These are phyloP conservation scores for Carex scoparia DNA, from an alignment of 176 grass and related monocot genomes.

Conservation along the genomic window DNA sequence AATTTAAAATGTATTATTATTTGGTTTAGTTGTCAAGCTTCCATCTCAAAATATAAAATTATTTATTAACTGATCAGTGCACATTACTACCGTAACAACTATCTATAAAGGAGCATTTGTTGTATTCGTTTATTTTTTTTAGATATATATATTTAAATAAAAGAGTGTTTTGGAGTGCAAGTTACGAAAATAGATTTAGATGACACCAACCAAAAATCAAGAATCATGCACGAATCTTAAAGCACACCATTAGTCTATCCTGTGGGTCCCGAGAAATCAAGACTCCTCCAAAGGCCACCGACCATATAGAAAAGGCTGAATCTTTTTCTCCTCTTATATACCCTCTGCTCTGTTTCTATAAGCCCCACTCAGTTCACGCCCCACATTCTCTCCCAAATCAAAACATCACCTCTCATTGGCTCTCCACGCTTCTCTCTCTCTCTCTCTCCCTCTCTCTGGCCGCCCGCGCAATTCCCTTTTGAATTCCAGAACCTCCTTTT, in stretches of 20 bases:
- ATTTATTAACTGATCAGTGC: no score
- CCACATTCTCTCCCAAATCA: conserved; percentile 27
- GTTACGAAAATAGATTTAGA: conserved; percentile 31
- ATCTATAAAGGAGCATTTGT: not conserved
- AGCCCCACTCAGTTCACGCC: conserved; percentile 27
- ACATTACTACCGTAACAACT: no score
- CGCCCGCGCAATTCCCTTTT: conserved; percentile 38
- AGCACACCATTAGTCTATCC: conserved; percentile 28
- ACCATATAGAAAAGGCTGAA: conserved; percentile 10
- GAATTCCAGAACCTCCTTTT: conserved; percentile 24
- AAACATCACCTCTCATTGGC: conserved; percentile 45
- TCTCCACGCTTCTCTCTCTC: conserved; percentile 23
- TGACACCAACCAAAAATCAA: not conserved
- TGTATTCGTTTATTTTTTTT: not conserved
- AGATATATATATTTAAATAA: not conserved
- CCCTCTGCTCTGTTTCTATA: conserved; percentile 8
- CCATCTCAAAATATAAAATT: no score
- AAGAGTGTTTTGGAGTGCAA: conserved; percentile 40
- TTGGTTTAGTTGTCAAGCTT: no score
- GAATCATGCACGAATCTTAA: conserved; percentile 26
- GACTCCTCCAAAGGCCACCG: conserved; percentile 39
- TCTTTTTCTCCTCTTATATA: conserved; percentile 31
- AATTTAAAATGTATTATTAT: no score
- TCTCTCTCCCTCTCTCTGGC: conserved; percentile 25
- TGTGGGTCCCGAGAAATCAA: conserved; percentile 44